A percentile compares a stretch with the other conserved stretches of the same genome.
Conservation (phyloP, 2,329 filamentous ascomycete species). For the Akanthomyces lecanii region DNA sequence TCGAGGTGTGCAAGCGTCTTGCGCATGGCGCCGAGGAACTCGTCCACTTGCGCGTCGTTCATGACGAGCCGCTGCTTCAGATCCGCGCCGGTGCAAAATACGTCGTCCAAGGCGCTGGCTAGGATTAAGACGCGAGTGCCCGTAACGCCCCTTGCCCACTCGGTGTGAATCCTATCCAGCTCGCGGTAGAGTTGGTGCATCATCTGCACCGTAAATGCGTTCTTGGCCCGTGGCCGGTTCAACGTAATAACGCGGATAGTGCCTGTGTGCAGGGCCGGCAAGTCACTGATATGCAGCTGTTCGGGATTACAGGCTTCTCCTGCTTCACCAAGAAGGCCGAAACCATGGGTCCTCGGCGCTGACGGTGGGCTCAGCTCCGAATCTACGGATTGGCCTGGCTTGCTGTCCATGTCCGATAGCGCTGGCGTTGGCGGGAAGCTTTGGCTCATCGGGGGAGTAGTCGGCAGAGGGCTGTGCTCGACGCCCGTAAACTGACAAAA, state of each 20-base stretch:
- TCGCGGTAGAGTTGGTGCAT: not conserved
- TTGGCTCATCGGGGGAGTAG: too few relatives aligned
- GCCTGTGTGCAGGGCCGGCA: not conserved
- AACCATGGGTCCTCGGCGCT: too few relatives aligned
- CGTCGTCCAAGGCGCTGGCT: conserved; percentile 76
- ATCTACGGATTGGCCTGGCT: too few relatives aligned
- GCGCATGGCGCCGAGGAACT: conserved; percentile 74
- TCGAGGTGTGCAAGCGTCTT: conserved; percentile 69
- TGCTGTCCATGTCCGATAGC: too few relatives aligned
- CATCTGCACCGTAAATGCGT: not conserved
- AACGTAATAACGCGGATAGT: not conserved
- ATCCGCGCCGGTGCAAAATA: conserved; percentile 93
- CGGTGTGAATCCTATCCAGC: not conserved
- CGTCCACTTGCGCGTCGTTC: conserved; percentile 67
- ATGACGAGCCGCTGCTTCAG: conserved; percentile 81
- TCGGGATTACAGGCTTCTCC: too few relatives aligned
- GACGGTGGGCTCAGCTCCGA: too few relatives aligned
- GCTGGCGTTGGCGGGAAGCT: too few relatives aligned
- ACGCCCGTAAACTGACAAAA: too few relatives aligned
- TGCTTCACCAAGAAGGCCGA: too few relatives aligned
- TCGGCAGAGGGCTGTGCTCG: too few relatives aligned
- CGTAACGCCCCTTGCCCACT: too few relatives aligned
- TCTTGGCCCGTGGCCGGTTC: not conserved
- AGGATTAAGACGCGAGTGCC: conserved; percentile 74
- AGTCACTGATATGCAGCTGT: too few relatives aligned